Base-by-base conservation (phyloP, 257 asterid species). In the Fraxinus cuspidata region DNA sequence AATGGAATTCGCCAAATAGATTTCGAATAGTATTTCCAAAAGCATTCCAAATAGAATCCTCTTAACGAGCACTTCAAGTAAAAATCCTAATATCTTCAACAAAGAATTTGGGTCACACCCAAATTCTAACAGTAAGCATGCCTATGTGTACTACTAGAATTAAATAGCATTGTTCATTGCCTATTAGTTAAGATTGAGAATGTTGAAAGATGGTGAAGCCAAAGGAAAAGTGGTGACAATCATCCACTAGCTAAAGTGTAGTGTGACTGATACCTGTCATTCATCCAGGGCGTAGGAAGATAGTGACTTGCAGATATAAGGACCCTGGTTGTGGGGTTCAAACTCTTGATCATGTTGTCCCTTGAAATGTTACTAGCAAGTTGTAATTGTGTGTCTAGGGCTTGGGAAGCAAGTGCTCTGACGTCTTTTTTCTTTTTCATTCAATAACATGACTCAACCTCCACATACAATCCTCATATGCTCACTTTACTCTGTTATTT, bases 351-450 rank as follows among this genome's bases (percentile, higher is more conserved):
- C 64, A 53, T 56, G 56, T 21, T n/a, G 31, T 31, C 74, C 74
- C 74, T 70, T 77, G 15, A 4, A 44, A 49, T 69, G 66, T 70
- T 31, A 58, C 15, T 21, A 66, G 53, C 77, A 71, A 84, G 75
- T 35, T 47, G 76, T 38, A 27, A 77, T 66, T 71, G 13, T 27
- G 71, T 81, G 85, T 76, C 76, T 18, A 60, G 15, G 65, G 25
- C n/a, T 31, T 75, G 77, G 87, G 84, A 82, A 80, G 74, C 84
- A 79, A 80, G 60, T 79, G 82, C 28, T 49, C 68, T 79, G 85
- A 80, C 67, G 51, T 69, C 81, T 67, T 77, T 71, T 28, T 35
- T 19, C 37, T 31, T 7, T 10, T 28, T 44, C 21, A 11, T 38
- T 38, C 25, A 58, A 19, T 72, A 58, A 68, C 7, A 37, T 76